Percentiles rank a stretch among this genome's conserved stretches.
phyloP scores from a whole-genome alignment of 306 rosid species.

The Oemleria cerasiformis region DNA sequence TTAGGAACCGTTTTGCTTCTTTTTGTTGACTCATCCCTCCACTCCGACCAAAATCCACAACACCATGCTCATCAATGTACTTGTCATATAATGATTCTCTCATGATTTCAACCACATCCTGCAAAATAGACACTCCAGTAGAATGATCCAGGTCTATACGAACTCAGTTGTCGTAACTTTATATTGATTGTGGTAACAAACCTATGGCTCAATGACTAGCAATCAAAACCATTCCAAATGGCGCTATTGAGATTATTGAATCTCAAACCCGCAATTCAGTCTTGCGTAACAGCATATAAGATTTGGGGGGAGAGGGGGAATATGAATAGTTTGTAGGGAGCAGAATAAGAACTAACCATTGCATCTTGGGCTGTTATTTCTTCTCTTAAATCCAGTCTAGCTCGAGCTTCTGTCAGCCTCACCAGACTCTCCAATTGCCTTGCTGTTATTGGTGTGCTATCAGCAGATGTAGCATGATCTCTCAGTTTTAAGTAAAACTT shows the following conservation, averaged over 20 bases:
- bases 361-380: constrained; percentile 88
- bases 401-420: constrained; percentile 93
- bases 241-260: neutral
- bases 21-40: constrained; percentile 99
- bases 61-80: constrained; percentile 88
- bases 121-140: constrained; percentile 29
- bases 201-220: neutral
- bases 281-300: neutral
- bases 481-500: constrained; percentile 77
- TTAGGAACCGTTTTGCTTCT: constrained; percentile 86
- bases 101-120: constrained; percentile 98
- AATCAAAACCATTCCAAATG: too few species aligned
- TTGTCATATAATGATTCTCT: constrained; percentile 92
- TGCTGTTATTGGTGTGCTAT: constrained; percentile 92
- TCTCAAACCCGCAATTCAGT: neutral
- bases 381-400: constrained; percentile 83
- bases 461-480: constrained; percentile 75
- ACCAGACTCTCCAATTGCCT: constrained; percentile 96
- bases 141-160: constrained; percentile 23
- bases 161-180: constrained; percentile 8
- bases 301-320: neutral
- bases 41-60: constrained; percentile 90
- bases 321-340: neutral
- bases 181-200: constrained; percentile 12
- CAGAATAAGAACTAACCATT: constrained; percentile 47